Evolutionary conservation across 1,139 yeast species (phyloP).

Genomic region (Nakaseomyces nivariensis): DNA sequence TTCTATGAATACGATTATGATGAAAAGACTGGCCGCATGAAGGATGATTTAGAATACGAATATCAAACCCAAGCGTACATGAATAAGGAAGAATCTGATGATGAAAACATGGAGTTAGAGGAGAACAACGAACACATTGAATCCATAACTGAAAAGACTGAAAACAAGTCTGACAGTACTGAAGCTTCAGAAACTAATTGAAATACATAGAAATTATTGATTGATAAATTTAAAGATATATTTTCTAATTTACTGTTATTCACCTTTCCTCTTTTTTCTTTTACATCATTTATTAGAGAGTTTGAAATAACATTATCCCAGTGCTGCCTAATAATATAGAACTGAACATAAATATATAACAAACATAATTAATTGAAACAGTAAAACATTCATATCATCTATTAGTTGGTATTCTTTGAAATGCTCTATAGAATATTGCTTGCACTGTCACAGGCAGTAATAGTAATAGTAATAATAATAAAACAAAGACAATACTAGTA

Average conservation of each 20-base stretch:
- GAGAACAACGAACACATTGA: constrained; percentile 6
- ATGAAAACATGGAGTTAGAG: constrained; percentile 10
- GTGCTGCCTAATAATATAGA: no score
- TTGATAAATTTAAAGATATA: no score
- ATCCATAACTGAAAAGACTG: not conserved
- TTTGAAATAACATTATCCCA: no score
- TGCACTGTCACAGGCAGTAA: no score
- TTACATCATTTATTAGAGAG: not conserved
- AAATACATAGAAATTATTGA: no score
- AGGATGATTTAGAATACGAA: constrained; percentile 20
- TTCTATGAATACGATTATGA: constrained; percentile 62
- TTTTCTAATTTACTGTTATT: not conserved
- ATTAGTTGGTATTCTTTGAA: no score
- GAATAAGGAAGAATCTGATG: constrained; percentile 13
- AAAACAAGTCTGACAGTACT: not conserved
- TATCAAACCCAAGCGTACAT: constrained; percentile 1
- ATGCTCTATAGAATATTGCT: no score
- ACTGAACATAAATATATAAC: no score
- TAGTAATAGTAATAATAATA: no score
- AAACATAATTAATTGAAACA: no score
- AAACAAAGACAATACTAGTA: no score
- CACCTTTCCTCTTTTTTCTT: not conserved
- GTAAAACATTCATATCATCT: no score
- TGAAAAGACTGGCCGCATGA: constrained; percentile 28
- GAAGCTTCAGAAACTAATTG: not conserved